Evolutionary conservation across 2,329 filamentous ascomycete genomes (phyloP).

Genomic region (Fusarium succisae): DNA sequence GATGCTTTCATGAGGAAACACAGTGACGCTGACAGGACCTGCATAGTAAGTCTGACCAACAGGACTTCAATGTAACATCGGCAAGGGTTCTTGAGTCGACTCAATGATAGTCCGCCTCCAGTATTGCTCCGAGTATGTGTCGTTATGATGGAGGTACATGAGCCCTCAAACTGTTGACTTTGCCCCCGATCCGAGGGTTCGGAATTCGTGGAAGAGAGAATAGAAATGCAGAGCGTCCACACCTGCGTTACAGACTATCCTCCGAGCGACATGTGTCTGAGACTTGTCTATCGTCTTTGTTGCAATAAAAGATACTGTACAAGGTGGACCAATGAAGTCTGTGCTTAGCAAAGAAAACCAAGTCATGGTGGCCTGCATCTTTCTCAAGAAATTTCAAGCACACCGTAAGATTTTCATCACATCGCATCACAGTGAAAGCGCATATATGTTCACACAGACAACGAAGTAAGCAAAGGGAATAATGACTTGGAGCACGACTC

Average conservation of each 20-base stretch:
- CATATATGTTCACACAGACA: slow-evolving; percentile 5
- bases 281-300: slow-evolving; percentile 5
- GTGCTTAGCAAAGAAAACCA: not conserved
- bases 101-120: slow-evolving; percentile 3
- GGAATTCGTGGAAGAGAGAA: slow-evolving; percentile 3
- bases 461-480: slow-evolving; percentile 2
- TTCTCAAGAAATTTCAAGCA: slow-evolving; percentile 14
- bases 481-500: slow-evolving; percentile 7
- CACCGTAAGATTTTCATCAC: slow-evolving; percentile 24
- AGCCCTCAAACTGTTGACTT: slow-evolving; percentile 4
- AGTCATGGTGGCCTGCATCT: not conserved
- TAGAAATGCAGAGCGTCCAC: slow-evolving; percentile 1
- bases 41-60: slow-evolving; percentile 15
- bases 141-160: slow-evolving; percentile 1
- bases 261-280: slow-evolving; percentile 11
- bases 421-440: slow-evolving; percentile 5
- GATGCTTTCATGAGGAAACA: not conserved
- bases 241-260: not conserved
- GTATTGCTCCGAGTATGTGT: not conserved
- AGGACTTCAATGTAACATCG: slow-evolving; percentile 24
- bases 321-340: slow-evolving; percentile 1
- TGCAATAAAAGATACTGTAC: not conserved
- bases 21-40: not conserved
- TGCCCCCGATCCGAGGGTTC: slow-evolving; percentile 7
- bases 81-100: slow-evolving; percentile 10